A percentile compares a stretch with the other conserved stretches of the same genome.
Evolutionary conservation across 148 eudicot species (phyloP).

Genomic region (Suaeda aralocaspica): DNA sequence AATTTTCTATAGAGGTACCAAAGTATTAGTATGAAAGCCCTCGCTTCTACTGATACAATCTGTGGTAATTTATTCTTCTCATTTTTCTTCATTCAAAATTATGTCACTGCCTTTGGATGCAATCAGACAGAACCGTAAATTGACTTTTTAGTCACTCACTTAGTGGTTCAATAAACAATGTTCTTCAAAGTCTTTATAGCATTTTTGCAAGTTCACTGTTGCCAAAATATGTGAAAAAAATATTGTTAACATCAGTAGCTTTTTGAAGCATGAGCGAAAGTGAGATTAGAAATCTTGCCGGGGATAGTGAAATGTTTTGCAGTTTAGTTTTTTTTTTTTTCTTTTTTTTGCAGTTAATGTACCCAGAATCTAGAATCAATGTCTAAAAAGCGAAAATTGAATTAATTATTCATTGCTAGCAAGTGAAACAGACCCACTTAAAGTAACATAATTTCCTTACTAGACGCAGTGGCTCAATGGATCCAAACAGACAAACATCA

Average conservation of each 20-base stretch:
- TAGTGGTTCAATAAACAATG: no score
- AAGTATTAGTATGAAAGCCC: neutral
- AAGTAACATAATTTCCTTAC: no score
- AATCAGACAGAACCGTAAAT: neutral
- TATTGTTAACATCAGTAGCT: neutral
- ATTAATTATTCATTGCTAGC: no score
- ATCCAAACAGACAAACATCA: neutral
- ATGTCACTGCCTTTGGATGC: neutral
- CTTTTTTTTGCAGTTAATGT: no score
- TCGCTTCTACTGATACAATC: neutral
- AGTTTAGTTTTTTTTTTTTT: no score
- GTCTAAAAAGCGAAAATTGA: no score
- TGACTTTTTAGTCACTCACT: no score
- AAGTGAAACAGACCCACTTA: no score
- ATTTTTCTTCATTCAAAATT: no score
- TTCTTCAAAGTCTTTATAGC: neutral
- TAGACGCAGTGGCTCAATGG: neutral
- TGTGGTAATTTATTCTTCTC: neutral
- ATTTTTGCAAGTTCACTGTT: neutral
- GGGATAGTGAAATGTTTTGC: no score
- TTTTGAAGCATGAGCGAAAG: neutral
- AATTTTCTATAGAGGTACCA: neutral
- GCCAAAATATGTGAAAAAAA: no score
- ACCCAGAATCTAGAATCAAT: no score
- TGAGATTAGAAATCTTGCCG: neutral